Conservation (phyloP, 2,329 filamentous ascomycete species). For the Sporothrix phasma region DNA sequence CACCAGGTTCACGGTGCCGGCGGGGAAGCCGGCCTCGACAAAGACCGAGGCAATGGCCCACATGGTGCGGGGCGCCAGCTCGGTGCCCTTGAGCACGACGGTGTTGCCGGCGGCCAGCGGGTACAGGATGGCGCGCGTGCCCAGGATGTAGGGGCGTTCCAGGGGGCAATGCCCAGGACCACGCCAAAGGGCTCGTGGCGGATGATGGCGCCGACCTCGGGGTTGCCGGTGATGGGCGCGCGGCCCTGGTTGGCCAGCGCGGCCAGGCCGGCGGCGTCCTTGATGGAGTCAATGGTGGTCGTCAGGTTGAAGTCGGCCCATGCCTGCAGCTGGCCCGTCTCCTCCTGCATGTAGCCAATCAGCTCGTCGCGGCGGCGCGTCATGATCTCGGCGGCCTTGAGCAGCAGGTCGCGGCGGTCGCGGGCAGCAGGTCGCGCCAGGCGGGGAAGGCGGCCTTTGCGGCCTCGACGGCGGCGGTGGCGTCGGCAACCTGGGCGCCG, state of each 20-base stretch:
- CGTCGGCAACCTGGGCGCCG: conserved; percentile 23
- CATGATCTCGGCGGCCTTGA: conserved; percentile 57
- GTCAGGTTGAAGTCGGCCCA: conserved; percentile 36
- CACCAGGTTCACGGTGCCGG: conserved; percentile 64
- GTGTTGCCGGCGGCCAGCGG: conserved; percentile 74
- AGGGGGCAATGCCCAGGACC: conserved; percentile 68
- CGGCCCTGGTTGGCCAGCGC: not conserved
- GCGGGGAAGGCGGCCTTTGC: conserved; percentile 57
- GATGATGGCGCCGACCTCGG: conserved; percentile 43
- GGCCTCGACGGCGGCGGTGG: conserved; percentile 26
- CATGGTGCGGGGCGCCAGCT: conserved; percentile 54
- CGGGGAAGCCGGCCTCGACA: conserved; percentile 65
- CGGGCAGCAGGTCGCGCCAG: conserved; percentile 56
- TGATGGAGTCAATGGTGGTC: conserved; percentile 28
- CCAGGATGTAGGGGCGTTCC: conserved; percentile 52
- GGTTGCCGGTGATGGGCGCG: not conserved
- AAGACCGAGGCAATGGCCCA: conserved; percentile 54
- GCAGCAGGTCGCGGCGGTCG: conserved; percentile 57
- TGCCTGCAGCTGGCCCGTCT: conserved; percentile 31
- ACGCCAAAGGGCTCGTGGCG: conserved; percentile 71
- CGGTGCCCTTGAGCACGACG: conserved; percentile 60
- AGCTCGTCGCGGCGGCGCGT: conserved; percentile 50
- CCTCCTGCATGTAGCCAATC: conserved; percentile 47
- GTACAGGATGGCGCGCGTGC: conserved; percentile 44
- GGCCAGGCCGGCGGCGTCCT: conserved; percentile 35